Evolutionary conservation across 148 eudicot genomes (phyloP).

Genomic region (Nyssa sinensis): DNA sequence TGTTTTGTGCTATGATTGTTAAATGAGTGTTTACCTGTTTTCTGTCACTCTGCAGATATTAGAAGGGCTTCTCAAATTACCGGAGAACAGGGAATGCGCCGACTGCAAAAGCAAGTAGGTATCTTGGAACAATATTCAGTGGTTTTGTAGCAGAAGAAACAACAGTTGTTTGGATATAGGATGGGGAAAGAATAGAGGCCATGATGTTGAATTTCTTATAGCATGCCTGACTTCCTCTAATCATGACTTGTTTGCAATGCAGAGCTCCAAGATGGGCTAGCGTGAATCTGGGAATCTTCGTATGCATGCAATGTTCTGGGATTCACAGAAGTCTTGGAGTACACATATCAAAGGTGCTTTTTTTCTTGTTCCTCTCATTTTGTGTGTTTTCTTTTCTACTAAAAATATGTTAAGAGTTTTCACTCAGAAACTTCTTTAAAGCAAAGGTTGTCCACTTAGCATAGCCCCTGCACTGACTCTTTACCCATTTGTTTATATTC

Average conservation of each 20-base stretch:
- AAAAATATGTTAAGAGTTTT: background rate
- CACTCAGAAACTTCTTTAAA: background rate
- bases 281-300: slow-evolving; percentile 72
- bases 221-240: background rate
- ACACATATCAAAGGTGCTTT: slow-evolving; percentile 73
- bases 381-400: background rate
- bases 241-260: slow-evolving; percentile 11
- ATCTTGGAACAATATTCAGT: background rate
- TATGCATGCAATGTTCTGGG: slow-evolving; percentile 77
- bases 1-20: background rate
- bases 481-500: background rate
- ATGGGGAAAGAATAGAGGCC: background rate
- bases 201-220: slow-evolving; percentile 1
- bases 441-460: background rate
- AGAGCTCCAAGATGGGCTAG: slow-evolving; percentile 93
- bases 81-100: slow-evolving; percentile 79
- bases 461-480: background rate
- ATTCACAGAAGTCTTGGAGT: slow-evolving; percentile 77
- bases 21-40: background rate
- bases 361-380: background rate
- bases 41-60: slow-evolving; percentile 46
- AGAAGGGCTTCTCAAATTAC: slow-evolving; percentile 68
- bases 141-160: background rate
- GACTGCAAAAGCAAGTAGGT: slow-evolving; percentile 77
- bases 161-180: too few relatives aligned